A percentile compares a stretch with the other conserved stretches of the same genome.
Evolutionary conservation across 495 filamentous ascomycete species (phyloP).

Genomic region (Aspergillus sclerotiicarbonarius): DNA sequence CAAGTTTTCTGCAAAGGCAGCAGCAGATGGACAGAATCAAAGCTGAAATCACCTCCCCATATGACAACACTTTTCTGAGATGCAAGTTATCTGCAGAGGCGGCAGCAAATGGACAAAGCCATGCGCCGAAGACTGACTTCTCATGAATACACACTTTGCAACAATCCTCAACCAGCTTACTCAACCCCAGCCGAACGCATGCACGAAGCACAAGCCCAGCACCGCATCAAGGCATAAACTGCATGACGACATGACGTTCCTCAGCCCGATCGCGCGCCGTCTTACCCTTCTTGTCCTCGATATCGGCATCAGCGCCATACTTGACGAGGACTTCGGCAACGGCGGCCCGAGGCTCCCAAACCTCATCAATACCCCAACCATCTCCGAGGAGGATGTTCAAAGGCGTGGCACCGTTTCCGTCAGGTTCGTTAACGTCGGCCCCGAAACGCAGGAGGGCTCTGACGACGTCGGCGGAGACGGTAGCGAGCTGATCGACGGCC

Average conservation of each 20-base stretch:
- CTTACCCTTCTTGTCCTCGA: background rate
- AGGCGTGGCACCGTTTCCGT: background rate
- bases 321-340: background rate
- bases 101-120: no score
- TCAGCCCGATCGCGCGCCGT: background rate
- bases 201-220: no score
- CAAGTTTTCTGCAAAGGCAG: no score
- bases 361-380: background rate
- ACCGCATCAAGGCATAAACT: background rate
- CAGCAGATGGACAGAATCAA: no score
- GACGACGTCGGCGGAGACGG: background rate
- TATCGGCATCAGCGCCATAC: background rate
- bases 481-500: background rate
- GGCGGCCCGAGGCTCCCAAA: background rate
- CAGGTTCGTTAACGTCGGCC: background rate
- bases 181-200: no score
- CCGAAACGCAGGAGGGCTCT: background rate
- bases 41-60: no score
- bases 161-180: no score
- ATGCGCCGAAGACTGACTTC: no score
- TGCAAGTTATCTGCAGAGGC: no score
- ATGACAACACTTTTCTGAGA: no score
- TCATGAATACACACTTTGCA: no score
- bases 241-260: background rate
- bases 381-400: background rate